These are phyloP conservation scores for Epichloe sylvatica DNA, from an alignment of 2,329 filamentous ascomycete species.

Conservation along the genomic window DNA sequence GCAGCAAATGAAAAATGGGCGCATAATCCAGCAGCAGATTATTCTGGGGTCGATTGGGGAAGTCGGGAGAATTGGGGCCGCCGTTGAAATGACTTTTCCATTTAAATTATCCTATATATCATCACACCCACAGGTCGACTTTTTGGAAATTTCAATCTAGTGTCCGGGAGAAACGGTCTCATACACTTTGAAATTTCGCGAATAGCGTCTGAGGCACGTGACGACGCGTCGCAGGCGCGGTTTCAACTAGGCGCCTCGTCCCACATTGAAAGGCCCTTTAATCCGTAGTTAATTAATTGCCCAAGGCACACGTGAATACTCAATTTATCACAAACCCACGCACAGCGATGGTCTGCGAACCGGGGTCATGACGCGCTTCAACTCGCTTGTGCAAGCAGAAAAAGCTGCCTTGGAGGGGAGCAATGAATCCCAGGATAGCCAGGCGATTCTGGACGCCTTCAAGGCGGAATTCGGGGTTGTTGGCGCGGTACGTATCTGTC, in stretches of 20 bases:
- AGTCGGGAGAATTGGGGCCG: conserved; percentile 6
- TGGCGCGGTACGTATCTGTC: conserved; percentile 22
- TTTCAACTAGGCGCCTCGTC: not conserved
- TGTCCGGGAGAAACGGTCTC: no score
- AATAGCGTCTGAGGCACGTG: conserved; percentile 12
- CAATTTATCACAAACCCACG: not conserved
- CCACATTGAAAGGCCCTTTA: not conserved
- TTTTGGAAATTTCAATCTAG: not conserved
- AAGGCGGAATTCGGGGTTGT: conserved; percentile 23
- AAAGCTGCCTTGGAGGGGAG: conserved; percentile 14
- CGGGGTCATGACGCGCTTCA: conserved; percentile 16
- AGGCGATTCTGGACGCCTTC: conserved; percentile 25
- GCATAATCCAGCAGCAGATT: conserved; percentile 13
- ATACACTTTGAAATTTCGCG: no score
- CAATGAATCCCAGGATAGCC: conserved; percentile 31
- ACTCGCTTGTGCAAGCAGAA: conserved; percentile 16
- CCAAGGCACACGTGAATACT: not conserved
- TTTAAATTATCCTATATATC: not conserved
- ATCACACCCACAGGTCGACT: not conserved
- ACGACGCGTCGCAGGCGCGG: conserved; percentile 15
- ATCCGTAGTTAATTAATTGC: no score
- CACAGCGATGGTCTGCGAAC: conserved; percentile 9
- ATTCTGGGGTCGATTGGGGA: conserved; percentile 17
- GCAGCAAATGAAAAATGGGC: conserved; percentile 10
- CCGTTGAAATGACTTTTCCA: not conserved